Conservation (phyloP, 805 yeast genomes). For the Saturnispora zaruensis region DNA sequence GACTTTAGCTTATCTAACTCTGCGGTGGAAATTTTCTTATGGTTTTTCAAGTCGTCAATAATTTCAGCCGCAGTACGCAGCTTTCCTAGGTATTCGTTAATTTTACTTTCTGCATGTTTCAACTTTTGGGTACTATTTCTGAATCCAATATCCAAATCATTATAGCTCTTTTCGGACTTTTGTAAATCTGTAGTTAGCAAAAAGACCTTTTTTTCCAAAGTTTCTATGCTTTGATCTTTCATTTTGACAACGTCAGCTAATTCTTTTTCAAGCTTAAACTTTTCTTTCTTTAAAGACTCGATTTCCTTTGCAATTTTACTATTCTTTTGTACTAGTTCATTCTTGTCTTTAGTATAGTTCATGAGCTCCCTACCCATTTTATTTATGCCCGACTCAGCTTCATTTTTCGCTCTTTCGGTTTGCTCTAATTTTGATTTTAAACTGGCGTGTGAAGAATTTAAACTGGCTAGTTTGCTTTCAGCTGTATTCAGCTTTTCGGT, state of each 20-base stretch:
- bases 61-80: slow-evolving; percentile 23
- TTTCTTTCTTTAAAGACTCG: slow-evolving; percentile 26
- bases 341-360: slow-evolving; percentile 52
- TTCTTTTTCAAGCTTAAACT: slow-evolving; percentile 18
- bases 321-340: slow-evolving; percentile 37
- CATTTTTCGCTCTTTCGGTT: slow-evolving; percentile 31
- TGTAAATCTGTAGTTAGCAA: slow-evolving; percentile 16
- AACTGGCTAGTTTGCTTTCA: slow-evolving; percentile 12
- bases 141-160: slow-evolving; percentile 18
- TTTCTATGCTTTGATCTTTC: slow-evolving; percentile 18
- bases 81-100: slow-evolving; percentile 16
- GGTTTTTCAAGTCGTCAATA: slow-evolving; percentile 21
- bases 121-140: slow-evolving; percentile 21
- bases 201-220: slow-evolving; percentile 17
- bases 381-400: slow-evolving; percentile 79
- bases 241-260: slow-evolving; percentile 19
- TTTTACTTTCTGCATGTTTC: slow-evolving; percentile 19
- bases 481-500: slow-evolving; percentile 19
- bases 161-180: slow-evolving; percentile 20
- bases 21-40: slow-evolving; percentile 16
- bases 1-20: slow-evolving; percentile 14
- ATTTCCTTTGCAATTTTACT: slow-evolving; percentile 37
- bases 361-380: slow-evolving; percentile 83
- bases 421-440: slow-evolving; percentile 25
- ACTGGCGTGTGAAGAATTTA: slow-evolving; percentile 19